Base-by-base conservation (phyloP, 306 rosid genomes). In the Begonia masoniana region DNA sequence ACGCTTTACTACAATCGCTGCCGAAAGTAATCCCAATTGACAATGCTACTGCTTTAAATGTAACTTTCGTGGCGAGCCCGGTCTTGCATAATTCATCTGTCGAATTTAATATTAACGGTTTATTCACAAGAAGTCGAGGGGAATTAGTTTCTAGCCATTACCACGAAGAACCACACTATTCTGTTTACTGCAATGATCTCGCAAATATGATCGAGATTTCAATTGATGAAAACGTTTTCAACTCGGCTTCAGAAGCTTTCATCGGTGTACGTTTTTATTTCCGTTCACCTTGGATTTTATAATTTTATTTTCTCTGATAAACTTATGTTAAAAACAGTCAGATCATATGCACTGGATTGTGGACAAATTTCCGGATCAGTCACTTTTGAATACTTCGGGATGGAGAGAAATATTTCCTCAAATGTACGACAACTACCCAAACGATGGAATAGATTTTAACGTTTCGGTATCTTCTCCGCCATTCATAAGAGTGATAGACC, bases 381-480 rank as follows among this genome's bases (percentile, higher is more conserved):
- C 72, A 42, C 62, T 76, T 68, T 59, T 85, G 73, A 85, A 82
- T 72, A 85, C 95, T 49, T 67, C 83, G 6, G 68, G 58, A 52
- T 89, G 95, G 97, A 85, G 71, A 78, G 71, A 74, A 69, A 53
- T 85, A 64, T 49, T 85, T 73, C 97, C 97, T 63, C 82, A 67
- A 67, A 69, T 89, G 21, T 89, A 80, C 87, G 72, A 62, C 67
- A 58, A 41, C 41, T 89, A 85, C 71, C 97, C 97, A 59, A 47
- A 89, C 62, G 74, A 80, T 50, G 77, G 77, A 68, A 82, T 89
- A 75, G 64, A 70, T 51, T 74, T 89, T 43, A 73, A 82, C 76
- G 17, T 82, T 41, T 70, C 80, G 31, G 53, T 47, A 31, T 72
- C 87, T 26, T 82, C 94, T 74, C 83, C 85, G 35, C 97, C 95